These are phyloP conservation scores for Stagonosporopsis vannaccii DNA, from an alignment of 2,329 filamentous ascomycete genomes.

Conservation along the genomic window DNA sequence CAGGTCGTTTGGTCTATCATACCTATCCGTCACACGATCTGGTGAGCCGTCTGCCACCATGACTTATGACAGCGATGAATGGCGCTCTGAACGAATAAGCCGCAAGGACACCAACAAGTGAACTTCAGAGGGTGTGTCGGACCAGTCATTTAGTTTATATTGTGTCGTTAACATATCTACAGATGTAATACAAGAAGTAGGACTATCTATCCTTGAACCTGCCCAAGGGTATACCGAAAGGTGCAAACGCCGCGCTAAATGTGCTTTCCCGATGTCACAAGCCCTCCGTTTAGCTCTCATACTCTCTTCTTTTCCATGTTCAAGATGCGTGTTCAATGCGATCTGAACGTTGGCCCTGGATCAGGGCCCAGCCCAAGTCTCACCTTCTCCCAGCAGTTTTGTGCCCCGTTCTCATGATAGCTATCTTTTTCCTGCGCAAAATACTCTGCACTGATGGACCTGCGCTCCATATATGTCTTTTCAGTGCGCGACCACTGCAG, in stretches of 20 bases:
- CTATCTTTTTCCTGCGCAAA: constrained; percentile 10
- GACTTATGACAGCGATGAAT: no score
- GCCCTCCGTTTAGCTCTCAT: neutral
- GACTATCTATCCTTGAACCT: constrained; percentile 22
- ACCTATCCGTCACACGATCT: neutral
- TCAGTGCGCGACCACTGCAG: neutral
- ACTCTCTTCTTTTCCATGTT: neutral
- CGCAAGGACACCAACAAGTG: neutral
- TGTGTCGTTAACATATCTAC: constrained; percentile 35
- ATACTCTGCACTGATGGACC: constrained; percentile 15
- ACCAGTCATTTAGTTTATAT: constrained; percentile 23
- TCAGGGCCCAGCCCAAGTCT: constrained; percentile 6
- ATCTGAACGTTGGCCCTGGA: constrained; percentile 10
- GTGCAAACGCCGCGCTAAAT: constrained; percentile 19
- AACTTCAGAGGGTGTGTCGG: constrained; percentile 30
- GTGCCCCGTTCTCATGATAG: neutral
- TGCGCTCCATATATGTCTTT: constrained; percentile 11
- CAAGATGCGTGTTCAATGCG: neutral
- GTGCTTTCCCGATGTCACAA: constrained; percentile 4
- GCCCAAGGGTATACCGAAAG: constrained; percentile 29
- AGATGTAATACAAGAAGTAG: constrained; percentile 28
- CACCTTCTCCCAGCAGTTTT: constrained; percentile 10
- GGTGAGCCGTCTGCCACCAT: neutral
- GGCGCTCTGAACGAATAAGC: neutral
- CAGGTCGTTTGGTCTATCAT: no score